Conservation (phyloP, 2,329 filamentous ascomycete genomes). For the Paramyrothecium sp. region DNA sequence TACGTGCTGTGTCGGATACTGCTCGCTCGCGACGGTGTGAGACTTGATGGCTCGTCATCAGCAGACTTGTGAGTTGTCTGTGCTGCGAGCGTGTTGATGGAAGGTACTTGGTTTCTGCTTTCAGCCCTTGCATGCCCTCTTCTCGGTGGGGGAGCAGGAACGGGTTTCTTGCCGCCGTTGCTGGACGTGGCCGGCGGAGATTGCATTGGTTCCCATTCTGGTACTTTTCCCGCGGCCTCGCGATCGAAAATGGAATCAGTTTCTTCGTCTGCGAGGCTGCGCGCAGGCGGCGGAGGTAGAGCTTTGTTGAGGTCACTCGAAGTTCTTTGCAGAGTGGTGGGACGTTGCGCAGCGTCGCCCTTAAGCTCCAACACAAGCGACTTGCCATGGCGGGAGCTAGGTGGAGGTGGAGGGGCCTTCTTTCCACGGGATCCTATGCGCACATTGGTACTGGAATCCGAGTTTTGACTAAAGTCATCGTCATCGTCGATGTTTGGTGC, state of each 20-base stretch:
- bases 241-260: constrained; percentile 52
- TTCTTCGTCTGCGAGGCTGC: constrained; percentile 45
- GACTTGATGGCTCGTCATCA: constrained; percentile 22
- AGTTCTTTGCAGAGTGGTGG: constrained; percentile 8
- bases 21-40: constrained; percentile 41
- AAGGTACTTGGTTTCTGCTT: constrained; percentile 29
- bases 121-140: constrained; percentile 45
- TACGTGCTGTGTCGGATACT: constrained; percentile 39
- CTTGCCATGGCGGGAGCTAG: constrained; percentile 75
- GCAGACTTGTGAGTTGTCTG: constrained; percentile 9
- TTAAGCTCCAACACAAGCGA: constrained; percentile 56
- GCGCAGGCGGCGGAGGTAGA: constrained; percentile 52
- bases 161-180: constrained; percentile 36
- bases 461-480: constrained; percentile 15
- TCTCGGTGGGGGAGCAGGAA: constrained; percentile 51
- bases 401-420: constrained; percentile 69
- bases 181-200: constrained; percentile 26
- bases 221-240: constrained; percentile 51
- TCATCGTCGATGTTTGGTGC: constrained; percentile 17
- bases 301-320: constrained; percentile 45
- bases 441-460: constrained; percentile 25
- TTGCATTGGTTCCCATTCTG: constrained; percentile 36
- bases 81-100: constrained; percentile 13
- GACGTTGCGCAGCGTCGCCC: constrained; percentile 23
- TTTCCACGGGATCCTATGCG: constrained; percentile 38